These are phyloP conservation scores for Dactylellina sp. DNA, from an alignment of 2,329 filamentous ascomycete genomes.

Conservation along the genomic window DNA sequence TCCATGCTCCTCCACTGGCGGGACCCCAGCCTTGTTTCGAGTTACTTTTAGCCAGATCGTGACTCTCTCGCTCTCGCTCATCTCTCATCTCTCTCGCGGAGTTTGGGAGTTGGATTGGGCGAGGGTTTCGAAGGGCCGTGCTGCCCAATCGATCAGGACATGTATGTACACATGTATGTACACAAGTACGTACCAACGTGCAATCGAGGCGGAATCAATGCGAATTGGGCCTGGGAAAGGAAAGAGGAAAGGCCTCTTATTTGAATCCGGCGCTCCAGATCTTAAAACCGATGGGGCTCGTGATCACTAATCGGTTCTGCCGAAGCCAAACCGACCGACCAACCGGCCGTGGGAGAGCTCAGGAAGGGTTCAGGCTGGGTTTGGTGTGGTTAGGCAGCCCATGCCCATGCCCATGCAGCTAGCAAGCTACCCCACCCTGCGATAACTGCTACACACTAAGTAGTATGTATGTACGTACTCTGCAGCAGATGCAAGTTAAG, in stretches of 20 bases:
- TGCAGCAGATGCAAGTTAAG: too few species aligned
- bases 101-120: too few species aligned
- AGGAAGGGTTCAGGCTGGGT: constrained; percentile 28
- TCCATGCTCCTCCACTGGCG: constrained; percentile 52
- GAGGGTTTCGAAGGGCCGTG: too few species aligned
- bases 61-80: neutral
- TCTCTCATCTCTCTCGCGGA: too few species aligned
- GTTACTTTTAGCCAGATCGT: constrained; percentile 54
- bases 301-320: constrained; percentile 56
- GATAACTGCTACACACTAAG: constrained; percentile 19
- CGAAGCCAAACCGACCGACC: constrained; percentile 47
- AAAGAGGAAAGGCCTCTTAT: constrained; percentile 12
- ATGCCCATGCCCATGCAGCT: constrained; percentile 43
- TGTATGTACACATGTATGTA: neutral
- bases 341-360: constrained; percentile 50
- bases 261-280: constrained; percentile 46
- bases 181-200: too few species aligned
- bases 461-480: too few species aligned
- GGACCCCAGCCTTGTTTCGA: constrained; percentile 48
- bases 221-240: too few species aligned
- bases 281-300: constrained; percentile 44
- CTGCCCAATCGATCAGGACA: neutral
- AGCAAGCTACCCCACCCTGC: constrained; percentile 51
- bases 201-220: too few species aligned
- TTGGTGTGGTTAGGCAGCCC: constrained; percentile 48